These are phyloP conservation scores for Sinapis alba DNA, from an alignment of 441 rosid genomes.

Conservation along the genomic window DNA sequence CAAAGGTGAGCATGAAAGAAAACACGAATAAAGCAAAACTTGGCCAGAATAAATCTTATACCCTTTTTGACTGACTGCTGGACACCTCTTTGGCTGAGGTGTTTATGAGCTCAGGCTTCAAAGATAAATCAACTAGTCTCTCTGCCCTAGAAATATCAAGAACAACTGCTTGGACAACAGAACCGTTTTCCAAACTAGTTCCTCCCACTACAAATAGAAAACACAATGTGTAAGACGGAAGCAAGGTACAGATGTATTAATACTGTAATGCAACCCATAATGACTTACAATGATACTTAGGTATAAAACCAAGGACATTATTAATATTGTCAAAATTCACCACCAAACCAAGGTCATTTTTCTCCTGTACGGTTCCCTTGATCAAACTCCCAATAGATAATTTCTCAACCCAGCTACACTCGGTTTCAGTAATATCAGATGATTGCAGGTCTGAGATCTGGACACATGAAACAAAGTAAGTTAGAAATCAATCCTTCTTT, in stretches of 20 bases:
- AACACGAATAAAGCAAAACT: slow-evolving; percentile 10
- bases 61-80: slow-evolving; percentile 61
- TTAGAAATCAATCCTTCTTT: slow-evolving; percentile 10
- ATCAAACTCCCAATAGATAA: slow-evolving; percentile 67
- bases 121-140: slow-evolving; percentile 84
- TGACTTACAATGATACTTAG: slow-evolving; percentile 79
- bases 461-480: slow-evolving; percentile 18
- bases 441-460: slow-evolving; percentile 78
- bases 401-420: slow-evolving; percentile 71
- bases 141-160: slow-evolving; percentile 88
- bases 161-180: slow-evolving; percentile 71
- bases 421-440: slow-evolving; percentile 47
- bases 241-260: slow-evolving; percentile 34
- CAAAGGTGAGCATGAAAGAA: slow-evolving; percentile 20
- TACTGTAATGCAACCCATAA: slow-evolving; percentile 11
- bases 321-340: slow-evolving; percentile 67
- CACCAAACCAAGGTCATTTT: slow-evolving; percentile 80
- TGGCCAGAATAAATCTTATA: slow-evolving; percentile 30
- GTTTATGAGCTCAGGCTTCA: slow-evolving; percentile 69
- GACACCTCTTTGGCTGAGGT: slow-evolving; percentile 47
- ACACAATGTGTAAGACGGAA: slow-evolving; percentile 43
- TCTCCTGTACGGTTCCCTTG: slow-evolving; percentile 77
- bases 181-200: slow-evolving; percentile 55
- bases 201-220: slow-evolving; percentile 64
- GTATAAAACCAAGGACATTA: slow-evolving; percentile 82